phyloP scores from a whole-genome alignment of 108 stramenopile species.

The Nitzschia sp. region DNA sequence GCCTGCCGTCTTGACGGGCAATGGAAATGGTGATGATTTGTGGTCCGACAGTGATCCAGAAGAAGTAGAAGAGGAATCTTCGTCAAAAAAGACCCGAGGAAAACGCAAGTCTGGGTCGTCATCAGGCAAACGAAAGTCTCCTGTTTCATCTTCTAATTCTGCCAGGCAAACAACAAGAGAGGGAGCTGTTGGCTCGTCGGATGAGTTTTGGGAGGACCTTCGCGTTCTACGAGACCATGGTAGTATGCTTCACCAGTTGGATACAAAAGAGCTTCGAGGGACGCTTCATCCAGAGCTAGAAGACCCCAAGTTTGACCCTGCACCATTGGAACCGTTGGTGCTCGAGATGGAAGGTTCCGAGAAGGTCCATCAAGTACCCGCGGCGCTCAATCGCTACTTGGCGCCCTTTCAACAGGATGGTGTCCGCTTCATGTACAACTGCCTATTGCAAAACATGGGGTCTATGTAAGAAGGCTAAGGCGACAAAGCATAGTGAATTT shows the following conservation, averaged over 20 bases:
- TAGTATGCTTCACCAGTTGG: neutral
- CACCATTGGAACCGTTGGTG: slow-evolving; percentile 38
- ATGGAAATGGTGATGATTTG: slow-evolving; percentile 4
- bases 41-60: slow-evolving; percentile 26
- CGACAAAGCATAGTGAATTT: too few relatives aligned
- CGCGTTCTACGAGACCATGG: neutral
- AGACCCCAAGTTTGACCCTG: slow-evolving; percentile 69
- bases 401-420: slow-evolving; percentile 76
- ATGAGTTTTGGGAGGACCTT: neutral
- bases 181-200: neutral
- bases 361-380: slow-evolving; percentile 58
- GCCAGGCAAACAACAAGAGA: neutral
- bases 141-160: neutral
- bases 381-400: slow-evolving; percentile 81
- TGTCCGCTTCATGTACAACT: slow-evolving; percentile 74
- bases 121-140: too few relatives aligned
- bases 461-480: slow-evolving; percentile 15
- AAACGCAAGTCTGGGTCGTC: neutral
- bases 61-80: neutral
- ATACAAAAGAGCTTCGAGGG: neutral
- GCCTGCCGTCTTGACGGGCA: neutral
- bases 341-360: slow-evolving; percentile 18
- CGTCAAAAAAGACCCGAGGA: neutral
- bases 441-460: slow-evolving; percentile 55
- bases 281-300: slow-evolving; percentile 64